Base-by-base conservation (phyloP, 2,329 filamentous ascomycete genomes). In the Magnaporthiopsis poae region DNA sequence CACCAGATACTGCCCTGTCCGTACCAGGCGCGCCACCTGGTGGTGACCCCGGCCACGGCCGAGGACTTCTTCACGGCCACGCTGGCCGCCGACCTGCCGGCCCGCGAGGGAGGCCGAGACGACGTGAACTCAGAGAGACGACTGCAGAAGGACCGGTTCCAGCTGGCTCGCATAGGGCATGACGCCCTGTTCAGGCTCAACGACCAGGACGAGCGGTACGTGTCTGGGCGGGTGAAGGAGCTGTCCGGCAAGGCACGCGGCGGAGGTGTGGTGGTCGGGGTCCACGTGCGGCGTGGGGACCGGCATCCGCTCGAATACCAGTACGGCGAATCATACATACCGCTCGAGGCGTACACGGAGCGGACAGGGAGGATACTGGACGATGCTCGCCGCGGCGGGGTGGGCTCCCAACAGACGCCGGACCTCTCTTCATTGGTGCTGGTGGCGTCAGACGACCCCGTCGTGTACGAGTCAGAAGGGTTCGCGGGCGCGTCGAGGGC, bases 231-330 rank as follows among this genome's bases (percentile, higher is more conserved):
- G 0, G 78, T 87, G 7, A 76, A 79, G 35, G 81, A 87, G 46
- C 77, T 94, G 25, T 80, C 80, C 68, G 73, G 72, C 60, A 81
- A 79, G 71, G 79, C 81, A 0, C 76, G 76, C 46, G 76, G 25
- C 63, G 82, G 84, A 64, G 81, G 85, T 21, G 79, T 81, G 4
- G 75, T 85, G 39, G 80, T 96, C 59, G 91, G 90, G 29, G 77
- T 95, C 64, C 92, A 96, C 71, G 84, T 96, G 67, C 89, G 92
- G 15, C 89, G 88, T 66, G 92, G 92, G 35, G 92, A 96, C 74
- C 81, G 86, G 11, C 90, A 91, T 71, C 91, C 92, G 0, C 81
- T 87, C 67, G 90, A 94, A 74, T 88, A 84, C 71, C 89, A 93
- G 74, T 94, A 92, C 76, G 83, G 85, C 61, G 84, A 88, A 66